These are phyloP conservation scores for Betula pendula DNA, from an alignment of 306 rosid species.

Conservation along the genomic window DNA sequence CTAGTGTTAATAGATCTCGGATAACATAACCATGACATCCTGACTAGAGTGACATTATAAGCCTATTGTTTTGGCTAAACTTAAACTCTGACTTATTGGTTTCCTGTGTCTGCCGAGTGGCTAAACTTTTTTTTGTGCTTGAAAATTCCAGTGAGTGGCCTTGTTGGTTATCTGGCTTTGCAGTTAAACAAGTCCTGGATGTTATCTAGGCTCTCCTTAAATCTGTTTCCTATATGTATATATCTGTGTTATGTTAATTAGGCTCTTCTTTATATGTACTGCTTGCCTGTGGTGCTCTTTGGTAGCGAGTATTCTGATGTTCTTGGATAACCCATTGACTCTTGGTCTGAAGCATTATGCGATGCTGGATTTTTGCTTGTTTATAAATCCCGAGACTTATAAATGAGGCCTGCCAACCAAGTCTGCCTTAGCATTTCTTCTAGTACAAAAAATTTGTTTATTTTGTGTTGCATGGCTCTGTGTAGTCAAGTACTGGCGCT, in stretches of 20 bases:
- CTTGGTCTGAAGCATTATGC: neutral
- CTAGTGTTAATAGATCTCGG: neutral
- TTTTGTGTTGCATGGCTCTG: neutral
- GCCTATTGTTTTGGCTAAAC: neutral
- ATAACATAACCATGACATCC: neutral
- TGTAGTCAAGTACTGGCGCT: neutral
- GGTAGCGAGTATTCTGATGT: neutral
- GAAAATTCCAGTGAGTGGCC: neutral
- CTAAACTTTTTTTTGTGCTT: no score
- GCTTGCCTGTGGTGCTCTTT: neutral
- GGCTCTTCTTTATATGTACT: neutral
- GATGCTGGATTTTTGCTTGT: neutral
- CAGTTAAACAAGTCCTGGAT: neutral
- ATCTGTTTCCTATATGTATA: neutral
- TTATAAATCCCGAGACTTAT: neutral
- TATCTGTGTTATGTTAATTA: neutral
- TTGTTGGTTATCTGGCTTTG: neutral
- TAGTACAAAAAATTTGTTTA: neutral
- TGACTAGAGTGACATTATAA: neutral
- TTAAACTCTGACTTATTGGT: neutral
- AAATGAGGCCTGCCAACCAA: neutral
- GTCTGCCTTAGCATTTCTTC: neutral
- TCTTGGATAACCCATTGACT: neutral
- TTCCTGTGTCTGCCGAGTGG: neutral
- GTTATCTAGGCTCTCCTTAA: neutral